Conservation (phyloP, 192 early-diverging fungal species). For the Neocallimastix lanati region DNA sequence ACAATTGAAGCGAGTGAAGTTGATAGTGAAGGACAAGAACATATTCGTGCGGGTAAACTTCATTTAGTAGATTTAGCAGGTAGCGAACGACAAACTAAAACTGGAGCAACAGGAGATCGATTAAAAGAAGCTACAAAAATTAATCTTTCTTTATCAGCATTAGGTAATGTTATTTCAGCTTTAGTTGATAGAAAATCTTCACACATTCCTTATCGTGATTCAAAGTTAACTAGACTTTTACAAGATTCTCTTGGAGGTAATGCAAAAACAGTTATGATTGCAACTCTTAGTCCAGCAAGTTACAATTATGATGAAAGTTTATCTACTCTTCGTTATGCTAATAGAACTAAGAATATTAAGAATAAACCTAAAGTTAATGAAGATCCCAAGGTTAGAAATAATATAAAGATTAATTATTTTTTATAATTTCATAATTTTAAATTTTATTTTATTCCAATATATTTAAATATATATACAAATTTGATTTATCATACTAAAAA, state of each 20-base stretch:
- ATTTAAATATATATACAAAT: too few species aligned
- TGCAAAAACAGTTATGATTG: slow-evolving; percentile 47
- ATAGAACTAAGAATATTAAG: slow-evolving; percentile 46
- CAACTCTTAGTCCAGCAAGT: slow-evolving; percentile 45
- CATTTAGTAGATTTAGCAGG: slow-evolving; percentile 48
- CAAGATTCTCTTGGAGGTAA: slow-evolving; percentile 42
- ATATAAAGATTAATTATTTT: too few species aligned
- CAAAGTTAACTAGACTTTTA: slow-evolving; percentile 39
- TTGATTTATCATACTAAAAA: too few species aligned
- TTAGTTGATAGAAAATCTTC: slow-evolving; percentile 42
- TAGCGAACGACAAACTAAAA: slow-evolving; percentile 40
- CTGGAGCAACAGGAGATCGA: slow-evolving; percentile 31
- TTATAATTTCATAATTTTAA: too few species aligned
- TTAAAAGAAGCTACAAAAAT: slow-evolving; percentile 50
- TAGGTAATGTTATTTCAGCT: slow-evolving; percentile 45
- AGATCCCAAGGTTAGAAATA: slow-evolving; percentile 31
- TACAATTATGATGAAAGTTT: too few species aligned
- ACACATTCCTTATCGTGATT: slow-evolving; percentile 46
- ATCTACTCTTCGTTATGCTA: slow-evolving; percentile 43
- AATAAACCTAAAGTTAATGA: too few species aligned
- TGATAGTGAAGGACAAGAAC: slow-evolving; percentile 20
- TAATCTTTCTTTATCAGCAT: slow-evolving; percentile 38
- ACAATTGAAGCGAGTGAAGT: slow-evolving; percentile 43
- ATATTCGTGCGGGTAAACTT: slow-evolving; percentile 37
- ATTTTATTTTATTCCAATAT: too few species aligned